Evolutionary conservation across 2,329 filamentous ascomycete species (phyloP).

Genomic region (Alternaria sp.): DNA sequence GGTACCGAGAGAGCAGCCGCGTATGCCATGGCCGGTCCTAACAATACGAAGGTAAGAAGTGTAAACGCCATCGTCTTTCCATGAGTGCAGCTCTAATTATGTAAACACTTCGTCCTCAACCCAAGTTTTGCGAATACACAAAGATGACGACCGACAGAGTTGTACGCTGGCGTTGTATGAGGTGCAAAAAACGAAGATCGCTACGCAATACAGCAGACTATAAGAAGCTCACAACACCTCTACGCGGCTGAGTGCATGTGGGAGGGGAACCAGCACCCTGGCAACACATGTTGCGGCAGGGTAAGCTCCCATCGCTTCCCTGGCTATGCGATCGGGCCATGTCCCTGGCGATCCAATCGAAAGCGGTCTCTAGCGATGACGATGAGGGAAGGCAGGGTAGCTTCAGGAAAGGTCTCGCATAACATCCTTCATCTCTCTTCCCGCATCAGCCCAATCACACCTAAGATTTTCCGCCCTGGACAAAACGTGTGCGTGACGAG

Average conservation of each 20-base stretch:
- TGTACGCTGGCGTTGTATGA: background rate
- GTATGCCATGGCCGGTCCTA: constrained; percentile 36
- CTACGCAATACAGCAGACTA: constrained; percentile 22
- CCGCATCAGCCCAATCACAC: constrained; percentile 12
- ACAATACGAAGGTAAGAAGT: constrained; percentile 35
- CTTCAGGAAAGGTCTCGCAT: constrained; percentile 13
- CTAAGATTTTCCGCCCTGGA: background rate
- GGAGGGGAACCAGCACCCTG: constrained; percentile 15
- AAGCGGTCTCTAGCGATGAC: constrained; percentile 19
- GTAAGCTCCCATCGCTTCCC: constrained; percentile 27
- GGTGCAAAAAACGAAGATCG: constrained; percentile 16
- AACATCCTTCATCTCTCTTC: constrained; percentile 3
- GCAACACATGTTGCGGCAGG: constrained; percentile 19
- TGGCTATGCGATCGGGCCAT: constrained; percentile 24
- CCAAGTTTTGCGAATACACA: background rate
- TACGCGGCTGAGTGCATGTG: constrained; percentile 24
- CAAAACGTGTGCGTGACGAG: background rate
- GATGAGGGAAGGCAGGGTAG: constrained; percentile 24
- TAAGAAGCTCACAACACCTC: constrained; percentile 16
- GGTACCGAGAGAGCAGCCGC: constrained; percentile 42
- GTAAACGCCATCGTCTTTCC: constrained; percentile 36
- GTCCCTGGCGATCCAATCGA: constrained; percentile 31
- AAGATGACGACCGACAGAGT: constrained; percentile 1
- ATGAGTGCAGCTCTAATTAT: constrained; percentile 15
- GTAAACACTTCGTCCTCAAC: background rate